Percentiles rank a stretch among this genome's conserved stretches.
These are phyloP conservation scores for Volvox africanus DNA, from an alignment of 139 green algal genomes.

Conservation along the genomic window DNA sequence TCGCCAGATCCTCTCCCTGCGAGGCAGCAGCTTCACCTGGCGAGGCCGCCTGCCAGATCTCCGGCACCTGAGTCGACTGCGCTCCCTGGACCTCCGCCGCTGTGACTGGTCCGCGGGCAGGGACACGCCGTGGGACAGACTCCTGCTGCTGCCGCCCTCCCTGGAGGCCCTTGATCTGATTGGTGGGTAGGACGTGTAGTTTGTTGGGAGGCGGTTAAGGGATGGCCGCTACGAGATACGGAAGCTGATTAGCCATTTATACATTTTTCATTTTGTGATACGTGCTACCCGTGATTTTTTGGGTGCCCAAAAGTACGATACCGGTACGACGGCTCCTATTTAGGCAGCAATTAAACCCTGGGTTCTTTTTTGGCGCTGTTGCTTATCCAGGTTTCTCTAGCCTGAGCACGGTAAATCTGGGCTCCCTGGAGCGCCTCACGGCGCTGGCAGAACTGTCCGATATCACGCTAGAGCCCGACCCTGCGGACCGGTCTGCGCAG, in stretches of 20 bases:
- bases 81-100: constrained; percentile 22
- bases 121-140: constrained; percentile 3
- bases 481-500: background rate
- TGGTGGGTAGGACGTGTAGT: background rate
- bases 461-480: constrained; percentile 13
- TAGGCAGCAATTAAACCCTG: too few species aligned
- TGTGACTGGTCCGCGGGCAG: background rate
- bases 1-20: constrained; percentile 10
- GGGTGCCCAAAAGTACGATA: too few species aligned
- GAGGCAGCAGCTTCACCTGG: constrained; percentile 2
- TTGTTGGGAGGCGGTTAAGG: too few species aligned
- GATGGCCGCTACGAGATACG: too few species aligned
- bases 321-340: too few species aligned
- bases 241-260: too few species aligned
- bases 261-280: too few species aligned
- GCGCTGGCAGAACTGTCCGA: constrained; percentile 25
- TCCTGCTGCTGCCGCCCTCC: background rate
- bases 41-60: constrained; percentile 26
- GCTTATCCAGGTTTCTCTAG: constrained; percentile 13
- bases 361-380: too few species aligned
- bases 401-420: constrained; percentile 11
- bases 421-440: constrained; percentile 8
- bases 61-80: background rate
- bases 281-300: too few species aligned
- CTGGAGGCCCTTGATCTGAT: constrained; percentile 20